Evolutionary conservation across 768 basidiomycete species (phyloP).

Genomic region (Hericium coralloides): DNA sequence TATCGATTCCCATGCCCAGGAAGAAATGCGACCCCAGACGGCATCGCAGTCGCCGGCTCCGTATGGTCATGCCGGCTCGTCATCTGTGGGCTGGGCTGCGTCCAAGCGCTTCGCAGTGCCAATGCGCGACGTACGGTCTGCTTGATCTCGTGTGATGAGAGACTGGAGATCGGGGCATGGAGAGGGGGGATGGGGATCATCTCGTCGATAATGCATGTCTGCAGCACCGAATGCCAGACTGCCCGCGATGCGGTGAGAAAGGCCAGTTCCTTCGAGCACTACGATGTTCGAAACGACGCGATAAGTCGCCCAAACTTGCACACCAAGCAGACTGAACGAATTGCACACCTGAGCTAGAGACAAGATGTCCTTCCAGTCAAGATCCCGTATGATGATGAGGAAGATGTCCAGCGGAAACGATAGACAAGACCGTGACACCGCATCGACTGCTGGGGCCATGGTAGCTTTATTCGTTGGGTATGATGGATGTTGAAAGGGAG

Average conservation of each 20-base stretch:
- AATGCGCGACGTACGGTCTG: not conserved
- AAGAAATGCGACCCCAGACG: not conserved
- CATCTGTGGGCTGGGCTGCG: not conserved
- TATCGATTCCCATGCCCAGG: not conserved
- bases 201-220: not conserved
- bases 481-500: too few species aligned
- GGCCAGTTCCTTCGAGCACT: not conserved
- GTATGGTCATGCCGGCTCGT: not conserved
- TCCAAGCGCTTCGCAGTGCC: not conserved
- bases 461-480: too few species aligned
- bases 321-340: not conserved
- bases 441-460: too few species aligned
- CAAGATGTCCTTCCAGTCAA: not conserved
- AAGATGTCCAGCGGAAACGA: slow-evolving; percentile 1
- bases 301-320: not conserved
- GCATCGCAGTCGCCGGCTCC: not conserved
- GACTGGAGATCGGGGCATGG: not conserved
- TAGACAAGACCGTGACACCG: not conserved
- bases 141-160: not conserved
- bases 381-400: slow-evolving; percentile 1
- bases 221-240: not conserved
- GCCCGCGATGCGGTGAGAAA: not conserved
- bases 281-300: not conserved
- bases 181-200: not conserved
- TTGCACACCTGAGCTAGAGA: not conserved